These are phyloP conservation scores for Petunia hybrid DNA, from an alignment of 305 asterid genomes.

Conservation along the genomic window DNA sequence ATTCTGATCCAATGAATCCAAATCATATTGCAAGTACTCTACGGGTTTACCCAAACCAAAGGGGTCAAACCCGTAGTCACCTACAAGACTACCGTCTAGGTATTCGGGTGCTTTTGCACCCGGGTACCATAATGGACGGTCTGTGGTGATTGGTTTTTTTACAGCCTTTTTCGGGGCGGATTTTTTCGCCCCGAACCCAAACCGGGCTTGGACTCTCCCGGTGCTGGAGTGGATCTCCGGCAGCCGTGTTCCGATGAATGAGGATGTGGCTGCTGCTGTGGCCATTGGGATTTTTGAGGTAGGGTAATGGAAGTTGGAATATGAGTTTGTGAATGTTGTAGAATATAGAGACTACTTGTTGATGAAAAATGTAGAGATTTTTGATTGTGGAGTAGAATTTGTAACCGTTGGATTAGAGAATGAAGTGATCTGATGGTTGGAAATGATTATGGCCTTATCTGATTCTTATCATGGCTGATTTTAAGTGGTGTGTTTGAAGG, in stretches of 20 bases:
- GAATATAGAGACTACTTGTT: constrained; percentile 23
- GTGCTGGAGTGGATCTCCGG: constrained; percentile 63
- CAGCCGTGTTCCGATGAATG: constrained; percentile 84
- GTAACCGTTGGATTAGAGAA: not conserved
- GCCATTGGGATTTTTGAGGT: constrained; percentile 51
- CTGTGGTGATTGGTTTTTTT: constrained; percentile 45
- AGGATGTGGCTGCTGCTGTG: constrained; percentile 76
- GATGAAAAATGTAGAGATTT: constrained; percentile 1
- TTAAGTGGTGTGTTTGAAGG: constrained; percentile 27
- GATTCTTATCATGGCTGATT: constrained; percentile 28
- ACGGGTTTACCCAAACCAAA: constrained; percentile 92
- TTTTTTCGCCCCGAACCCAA: constrained; percentile 67
- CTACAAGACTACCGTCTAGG: constrained; percentile 84
- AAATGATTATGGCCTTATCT: constrained; percentile 13
- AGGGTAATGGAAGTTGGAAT: not conserved
- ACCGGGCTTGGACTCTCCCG: constrained; percentile 77
- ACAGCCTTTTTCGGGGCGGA: constrained; percentile 55
- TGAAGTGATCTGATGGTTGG: not conserved
- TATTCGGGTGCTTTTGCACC: constrained; percentile 88
- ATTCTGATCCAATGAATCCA: constrained; percentile 92
- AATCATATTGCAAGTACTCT: constrained; percentile 87
- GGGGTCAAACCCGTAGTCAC: constrained; percentile 96
- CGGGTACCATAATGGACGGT: constrained; percentile 90
- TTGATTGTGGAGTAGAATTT: not conserved
- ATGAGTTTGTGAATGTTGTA: constrained; percentile 37